Evolutionary conservation across 148 eudicot genomes (phyloP), one percentile per base, ranked within the genome.

Genomic region (Talinum fruticosum): DNA sequence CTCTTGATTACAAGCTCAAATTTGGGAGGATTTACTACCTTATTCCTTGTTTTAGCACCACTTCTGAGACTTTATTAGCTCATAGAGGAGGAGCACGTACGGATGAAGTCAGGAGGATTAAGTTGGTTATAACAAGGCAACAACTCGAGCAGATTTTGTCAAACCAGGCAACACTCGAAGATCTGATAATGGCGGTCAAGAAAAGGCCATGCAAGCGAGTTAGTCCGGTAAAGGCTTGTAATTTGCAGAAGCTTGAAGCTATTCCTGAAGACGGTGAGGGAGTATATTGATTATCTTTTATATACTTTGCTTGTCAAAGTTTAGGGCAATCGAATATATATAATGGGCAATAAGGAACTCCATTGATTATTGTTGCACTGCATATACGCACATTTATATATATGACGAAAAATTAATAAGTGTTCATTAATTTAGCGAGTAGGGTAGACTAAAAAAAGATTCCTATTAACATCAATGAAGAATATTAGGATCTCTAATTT

Each of bases 51-150:
- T 35, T 72, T 41, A 53, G 44, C 35, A 69, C 57, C 24, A 64
- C 24, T 29, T 6, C 29, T 38, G 29, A 65, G 38, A 69, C 59
- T 65, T 28, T 18, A 28, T 8, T 8, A 23, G 10, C 10, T 62
- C 10, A 0, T 2, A 69, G 4, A 66, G 57, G 23, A 30, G 19
- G 10, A 77, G 34, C 16, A 34, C 34, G 26, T 38, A 72, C 53
- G 16, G 66, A 51, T 47, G 72, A 70, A 21, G 85, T 75, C 5
- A 86, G 76, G 76, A 89, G 92, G 82, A 81, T 93, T 49, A 90
- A 88, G 81, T 79, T 93, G 78, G 87, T 90, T 24, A 86, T 93
- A 23, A 84, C 93, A 75, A 90, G 81, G 80, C 79, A 89, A 16
- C 93, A 93, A 83, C 87, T 93, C 41, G 76, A 78, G 30, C 79